phyloP scores from a whole-genome alignment of 192 early-diverging fungal species.

The Coemansia sp. region DNA sequence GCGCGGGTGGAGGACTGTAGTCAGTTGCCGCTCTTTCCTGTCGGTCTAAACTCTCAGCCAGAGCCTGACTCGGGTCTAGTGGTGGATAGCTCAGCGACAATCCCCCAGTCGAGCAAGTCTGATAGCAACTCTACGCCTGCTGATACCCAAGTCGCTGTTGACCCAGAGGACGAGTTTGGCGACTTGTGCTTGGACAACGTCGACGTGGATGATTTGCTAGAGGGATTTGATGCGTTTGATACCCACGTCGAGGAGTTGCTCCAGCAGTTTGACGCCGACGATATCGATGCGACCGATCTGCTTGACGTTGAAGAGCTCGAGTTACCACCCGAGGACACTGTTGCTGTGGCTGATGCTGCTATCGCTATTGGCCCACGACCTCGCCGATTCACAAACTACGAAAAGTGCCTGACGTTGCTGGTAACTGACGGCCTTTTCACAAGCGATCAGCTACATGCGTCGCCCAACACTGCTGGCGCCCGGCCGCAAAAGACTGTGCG shows the following conservation, averaged over 20 bases:
- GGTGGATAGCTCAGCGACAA: not conserved
- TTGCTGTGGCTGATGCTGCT: not conserved
- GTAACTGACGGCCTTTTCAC: conserved; percentile 42
- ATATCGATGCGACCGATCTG: not conserved
- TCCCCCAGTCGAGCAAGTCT: not conserved
- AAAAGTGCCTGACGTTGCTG: conserved; percentile 45
- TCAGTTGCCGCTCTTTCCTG: not conserved
- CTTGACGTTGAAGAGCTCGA: not conserved
- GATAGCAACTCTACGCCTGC: not conserved
- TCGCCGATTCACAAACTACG: conserved; percentile 26
- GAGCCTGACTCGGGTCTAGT: not conserved
- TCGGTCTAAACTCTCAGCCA: not conserved
- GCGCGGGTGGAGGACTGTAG: not conserved
- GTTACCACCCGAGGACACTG: not conserved
- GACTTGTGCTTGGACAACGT: conserved; percentile 37
- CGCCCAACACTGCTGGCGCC: conserved; percentile 10
- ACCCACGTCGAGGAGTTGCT: conserved; percentile 28
- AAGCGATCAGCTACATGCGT: conserved; percentile 12
- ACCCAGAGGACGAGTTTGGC: conserved; percentile 10
- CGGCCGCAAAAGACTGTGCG: conserved; percentile 41
- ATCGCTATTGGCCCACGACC: not conserved
- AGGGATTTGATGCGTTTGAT: conserved; percentile 24
- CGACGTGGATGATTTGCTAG: conserved; percentile 39
- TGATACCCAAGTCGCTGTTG: not conserved
- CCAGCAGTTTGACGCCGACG: conserved; percentile 6